Percentiles rank a stretch among this genome's conserved stretches.
Conservation (phyloP, 2,329 filamentous ascomycete genomes). For the Paecilomyces variotii region DNA sequence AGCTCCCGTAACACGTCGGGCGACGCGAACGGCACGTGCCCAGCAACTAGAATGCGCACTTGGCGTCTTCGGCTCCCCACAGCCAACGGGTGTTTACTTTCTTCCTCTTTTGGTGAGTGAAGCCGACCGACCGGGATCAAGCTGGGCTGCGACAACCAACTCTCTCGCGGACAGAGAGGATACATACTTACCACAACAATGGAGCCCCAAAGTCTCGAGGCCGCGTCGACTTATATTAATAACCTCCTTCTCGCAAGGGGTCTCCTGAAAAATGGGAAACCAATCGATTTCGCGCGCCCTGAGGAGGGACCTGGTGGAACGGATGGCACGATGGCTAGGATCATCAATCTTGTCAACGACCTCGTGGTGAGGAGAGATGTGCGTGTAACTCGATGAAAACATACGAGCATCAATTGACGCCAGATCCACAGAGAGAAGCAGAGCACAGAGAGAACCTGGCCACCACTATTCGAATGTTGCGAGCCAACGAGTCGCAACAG, state of each 20-base stretch:
- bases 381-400: constrained; percentile 26
- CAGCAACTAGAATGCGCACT: background rate
- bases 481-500: constrained; percentile 66
- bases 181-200: constrained; percentile 21
- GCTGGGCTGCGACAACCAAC: constrained; percentile 5
- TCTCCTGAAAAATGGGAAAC: constrained; percentile 48
- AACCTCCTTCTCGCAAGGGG: constrained; percentile 58
- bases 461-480: constrained; percentile 65
- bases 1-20: background rate
- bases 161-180: background rate
- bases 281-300: constrained; percentile 72
- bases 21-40: background rate
- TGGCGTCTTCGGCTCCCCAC: background rate
- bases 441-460: constrained; percentile 80
- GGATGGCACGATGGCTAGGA: constrained; percentile 66
- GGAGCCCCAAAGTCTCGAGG: constrained; percentile 46
- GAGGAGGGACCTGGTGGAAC: constrained; percentile 52
- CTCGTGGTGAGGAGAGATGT: constrained; percentile 85
- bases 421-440: constrained; percentile 62
- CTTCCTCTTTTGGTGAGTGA: constrained; percentile 31
- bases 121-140: constrained; percentile 1
- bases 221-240: constrained; percentile 57
- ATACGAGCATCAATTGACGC: constrained; percentile 6
- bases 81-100: constrained; percentile 33
- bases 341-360: constrained; percentile 93